Percentiles rank a stretch among this genome's conserved stretches.
These are phyloP conservation scores for Paraconiothyrium brasiliense DNA, from an alignment of 2,329 filamentous ascomycete species.

Conservation along the genomic window DNA sequence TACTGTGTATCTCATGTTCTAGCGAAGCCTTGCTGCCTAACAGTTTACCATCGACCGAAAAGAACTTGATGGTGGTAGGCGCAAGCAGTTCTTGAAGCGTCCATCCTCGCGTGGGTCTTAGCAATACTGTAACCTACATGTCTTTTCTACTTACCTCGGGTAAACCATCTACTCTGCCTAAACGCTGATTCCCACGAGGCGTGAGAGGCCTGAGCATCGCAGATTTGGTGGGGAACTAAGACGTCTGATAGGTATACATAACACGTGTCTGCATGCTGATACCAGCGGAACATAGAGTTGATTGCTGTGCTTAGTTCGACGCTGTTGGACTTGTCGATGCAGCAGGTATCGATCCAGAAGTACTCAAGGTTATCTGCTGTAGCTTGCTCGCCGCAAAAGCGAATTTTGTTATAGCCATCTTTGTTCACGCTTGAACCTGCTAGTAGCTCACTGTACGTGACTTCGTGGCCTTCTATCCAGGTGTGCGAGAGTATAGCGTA, in stretches of 20 bases:
- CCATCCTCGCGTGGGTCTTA: background rate
- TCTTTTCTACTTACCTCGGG: background rate
- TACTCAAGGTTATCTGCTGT: slow-evolving; percentile 6
- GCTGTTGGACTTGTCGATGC: slow-evolving; percentile 7
- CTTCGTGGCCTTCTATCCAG: slow-evolving; percentile 18
- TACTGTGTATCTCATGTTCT: slow-evolving; percentile 16
- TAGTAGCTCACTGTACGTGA: slow-evolving; percentile 16
- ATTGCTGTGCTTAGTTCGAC: background rate
- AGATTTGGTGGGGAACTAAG: background rate
- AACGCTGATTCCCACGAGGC: slow-evolving; percentile 17
- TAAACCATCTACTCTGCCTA: slow-evolving; percentile 5
- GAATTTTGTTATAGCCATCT: slow-evolving; percentile 17
- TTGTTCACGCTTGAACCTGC: slow-evolving; percentile 12
- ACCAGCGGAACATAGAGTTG: slow-evolving; percentile 6
- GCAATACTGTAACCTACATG: background rate
- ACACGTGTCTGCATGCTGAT: background rate
- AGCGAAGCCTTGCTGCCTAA: slow-evolving; percentile 22
- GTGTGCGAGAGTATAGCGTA: slow-evolving; percentile 21
- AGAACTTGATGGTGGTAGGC: slow-evolving; percentile 15
- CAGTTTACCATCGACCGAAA: slow-evolving; percentile 9
- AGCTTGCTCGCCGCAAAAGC: slow-evolving; percentile 35
- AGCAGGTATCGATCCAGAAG: slow-evolving; percentile 17
- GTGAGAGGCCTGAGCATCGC: background rate
- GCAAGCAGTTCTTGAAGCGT: slow-evolving; percentile 13
- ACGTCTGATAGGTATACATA: slow-evolving; percentile 2